A percentile compares a stretch with the other conserved stretches of the same genome.
Conservation (phyloP, 371 early-diverging fungal species). For the Coemansia sp. region DNA sequence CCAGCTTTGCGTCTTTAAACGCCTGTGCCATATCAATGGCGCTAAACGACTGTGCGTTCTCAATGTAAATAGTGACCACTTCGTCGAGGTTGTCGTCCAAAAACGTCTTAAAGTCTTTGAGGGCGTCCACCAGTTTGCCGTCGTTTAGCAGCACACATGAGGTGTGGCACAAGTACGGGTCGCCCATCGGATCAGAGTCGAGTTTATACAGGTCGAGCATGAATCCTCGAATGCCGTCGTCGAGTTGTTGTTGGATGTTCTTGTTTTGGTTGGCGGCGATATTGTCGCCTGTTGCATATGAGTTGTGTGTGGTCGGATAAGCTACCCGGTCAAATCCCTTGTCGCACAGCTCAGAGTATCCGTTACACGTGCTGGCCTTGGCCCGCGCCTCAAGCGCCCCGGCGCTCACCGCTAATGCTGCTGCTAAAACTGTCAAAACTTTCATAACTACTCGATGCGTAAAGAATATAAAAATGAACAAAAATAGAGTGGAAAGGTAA, state of each 20-base stretch:
- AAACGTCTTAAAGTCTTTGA: conserved; percentile 57
- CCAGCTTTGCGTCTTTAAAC: conserved; percentile 62
- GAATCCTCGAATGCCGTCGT: conserved; percentile 69
- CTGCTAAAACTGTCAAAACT: conserved; percentile 1
- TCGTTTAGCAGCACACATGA: conserved; percentile 62
- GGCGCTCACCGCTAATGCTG: background rate
- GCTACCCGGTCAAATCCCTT: conserved; percentile 60
- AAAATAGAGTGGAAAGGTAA: background rate
- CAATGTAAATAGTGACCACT: conserved; percentile 71
- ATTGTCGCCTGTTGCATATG: conserved; percentile 60
- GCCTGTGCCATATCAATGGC: conserved; percentile 55
- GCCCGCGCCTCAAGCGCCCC: conserved; percentile 6
- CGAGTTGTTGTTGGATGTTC: conserved; percentile 61
- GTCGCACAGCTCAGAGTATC: conserved; percentile 65
- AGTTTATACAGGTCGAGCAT: conserved; percentile 59
- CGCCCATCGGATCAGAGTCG: conserved; percentile 4
- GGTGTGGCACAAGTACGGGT: conserved; percentile 69
- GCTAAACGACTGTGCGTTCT: conserved; percentile 59
- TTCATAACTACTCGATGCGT: conserved; percentile 4
- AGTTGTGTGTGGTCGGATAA: conserved; percentile 71
- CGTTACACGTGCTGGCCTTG: conserved; percentile 59
- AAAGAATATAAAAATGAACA: background rate
- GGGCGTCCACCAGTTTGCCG: conserved; percentile 57
- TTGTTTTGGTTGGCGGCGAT: conserved; percentile 68
- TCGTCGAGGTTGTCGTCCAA: conserved; percentile 65